These are phyloP conservation scores for Aspergillus versicolor DNA, from an alignment of 2,329 filamentous ascomycete species.

Conservation along the genomic window DNA sequence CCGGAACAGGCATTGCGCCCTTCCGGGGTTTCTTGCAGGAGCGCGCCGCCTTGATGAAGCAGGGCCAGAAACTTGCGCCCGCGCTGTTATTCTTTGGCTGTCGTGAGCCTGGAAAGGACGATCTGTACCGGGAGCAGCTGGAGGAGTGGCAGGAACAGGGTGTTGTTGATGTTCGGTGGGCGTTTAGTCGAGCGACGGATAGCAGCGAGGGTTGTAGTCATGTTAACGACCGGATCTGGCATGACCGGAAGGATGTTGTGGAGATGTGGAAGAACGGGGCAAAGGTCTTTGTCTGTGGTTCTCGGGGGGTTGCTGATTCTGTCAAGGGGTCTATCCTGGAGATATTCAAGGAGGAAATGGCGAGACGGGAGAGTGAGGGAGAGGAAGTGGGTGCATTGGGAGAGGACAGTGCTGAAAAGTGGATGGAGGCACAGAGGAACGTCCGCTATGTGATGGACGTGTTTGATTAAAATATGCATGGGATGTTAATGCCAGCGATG, in stretches of 20 bases:
- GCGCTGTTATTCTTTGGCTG: conserved; percentile 39
- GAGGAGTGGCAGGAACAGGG: conserved; percentile 60
- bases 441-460: conserved; percentile 48
- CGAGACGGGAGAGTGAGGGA: neutral
- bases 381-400: neutral
- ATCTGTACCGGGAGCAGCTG: conserved; percentile 37
- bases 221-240: conserved; percentile 54
- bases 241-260: conserved; percentile 47
- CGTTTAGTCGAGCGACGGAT: conserved; percentile 55
- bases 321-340: conserved; percentile 43
- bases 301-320: conserved; percentile 50
- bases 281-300: conserved; percentile 66
- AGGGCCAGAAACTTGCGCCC: conserved; percentile 27
- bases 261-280: conserved; percentile 51
- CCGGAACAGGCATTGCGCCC: conserved; percentile 57
- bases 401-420: neutral
- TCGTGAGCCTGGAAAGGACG: conserved; percentile 34
- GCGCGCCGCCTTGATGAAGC: conserved; percentile 46
- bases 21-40: conserved; percentile 66
- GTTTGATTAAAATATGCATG: neutral
- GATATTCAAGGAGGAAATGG: conserved; percentile 24
- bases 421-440: conserved; percentile 2
- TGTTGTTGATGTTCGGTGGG: conserved; percentile 60
- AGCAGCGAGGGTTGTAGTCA: conserved; percentile 49
- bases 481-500: no score